Conservation (phyloP, 177 flowering plant genomes). For the Telopea speciosissima region DNA sequence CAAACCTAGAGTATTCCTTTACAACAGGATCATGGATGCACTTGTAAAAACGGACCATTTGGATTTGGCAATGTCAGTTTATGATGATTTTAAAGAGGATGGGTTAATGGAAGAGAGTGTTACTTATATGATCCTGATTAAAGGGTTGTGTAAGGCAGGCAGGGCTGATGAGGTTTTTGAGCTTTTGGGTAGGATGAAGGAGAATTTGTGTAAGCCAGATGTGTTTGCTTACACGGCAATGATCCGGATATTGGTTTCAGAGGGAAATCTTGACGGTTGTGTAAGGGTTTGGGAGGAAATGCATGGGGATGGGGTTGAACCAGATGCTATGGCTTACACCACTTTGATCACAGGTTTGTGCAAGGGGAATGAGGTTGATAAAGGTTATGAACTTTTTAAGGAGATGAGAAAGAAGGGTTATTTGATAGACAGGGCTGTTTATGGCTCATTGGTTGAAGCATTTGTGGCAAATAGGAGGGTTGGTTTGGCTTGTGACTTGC, state of each 20-base stretch:
- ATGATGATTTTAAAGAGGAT: slow-evolving; percentile 63
- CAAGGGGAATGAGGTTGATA: slow-evolving; percentile 46
- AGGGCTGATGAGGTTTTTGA: slow-evolving; percentile 52
- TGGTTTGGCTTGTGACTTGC: slow-evolving; percentile 57
- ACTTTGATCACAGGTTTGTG: slow-evolving; percentile 71
- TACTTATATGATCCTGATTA: slow-evolving; percentile 76
- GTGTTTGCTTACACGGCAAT: slow-evolving; percentile 59
- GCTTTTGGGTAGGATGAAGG: slow-evolving; percentile 68
- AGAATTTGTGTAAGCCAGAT: slow-evolving; percentile 68
- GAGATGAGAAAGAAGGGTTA: slow-evolving; percentile 63
- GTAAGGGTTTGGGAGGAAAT: slow-evolving; percentile 86
- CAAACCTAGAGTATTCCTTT: slow-evolving; percentile 66
- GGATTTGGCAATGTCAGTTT: slow-evolving; percentile 76
- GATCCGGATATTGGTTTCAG: slow-evolving; percentile 29
- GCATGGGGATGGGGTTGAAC: slow-evolving; percentile 57
- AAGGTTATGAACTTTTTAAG: slow-evolving; percentile 56
- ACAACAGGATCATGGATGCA: slow-evolving; percentile 77
- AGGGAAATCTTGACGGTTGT: slow-evolving; percentile 66
- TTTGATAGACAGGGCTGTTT: slow-evolving; percentile 80
- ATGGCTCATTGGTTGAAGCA: slow-evolving; percentile 63
- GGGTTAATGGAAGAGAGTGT: slow-evolving; percentile 73
- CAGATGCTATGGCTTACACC: slow-evolving; percentile 78
- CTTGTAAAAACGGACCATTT: slow-evolving; percentile 63
- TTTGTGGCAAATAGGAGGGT: slow-evolving; percentile 69
- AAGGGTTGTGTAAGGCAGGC: slow-evolving; percentile 74